Conservation (phyloP, 495 filamentous ascomycete species). For the Lasiosphaeria ovina region DNA sequence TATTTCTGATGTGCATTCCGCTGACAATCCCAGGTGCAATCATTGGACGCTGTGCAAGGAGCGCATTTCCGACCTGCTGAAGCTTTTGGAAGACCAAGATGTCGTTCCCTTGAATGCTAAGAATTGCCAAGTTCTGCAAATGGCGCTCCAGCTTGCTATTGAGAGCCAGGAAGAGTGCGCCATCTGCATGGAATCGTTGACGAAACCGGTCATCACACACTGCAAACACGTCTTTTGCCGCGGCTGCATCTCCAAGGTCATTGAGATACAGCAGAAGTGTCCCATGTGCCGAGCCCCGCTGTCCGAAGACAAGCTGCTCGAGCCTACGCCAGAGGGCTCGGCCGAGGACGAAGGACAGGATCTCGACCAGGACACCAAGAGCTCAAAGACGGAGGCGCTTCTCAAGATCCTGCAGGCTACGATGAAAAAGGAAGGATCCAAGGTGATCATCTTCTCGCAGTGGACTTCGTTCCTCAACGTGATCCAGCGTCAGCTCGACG, state of each 20-base stretch:
- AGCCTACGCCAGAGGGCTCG: slow-evolving; percentile 58
- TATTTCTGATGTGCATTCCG: background rate
- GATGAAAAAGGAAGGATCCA: slow-evolving; percentile 64
- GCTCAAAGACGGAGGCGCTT: slow-evolving; percentile 82
- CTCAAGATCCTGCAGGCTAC: slow-evolving; percentile 74
- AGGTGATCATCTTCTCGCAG: slow-evolving; percentile 88
- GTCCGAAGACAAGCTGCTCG: slow-evolving; percentile 57
- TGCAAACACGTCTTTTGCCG: slow-evolving; percentile 83
- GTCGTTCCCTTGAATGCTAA: slow-evolving; percentile 70
- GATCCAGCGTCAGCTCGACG: slow-evolving; percentile 66
- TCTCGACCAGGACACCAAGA: slow-evolving; percentile 63
- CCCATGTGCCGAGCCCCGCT: slow-evolving; percentile 84
- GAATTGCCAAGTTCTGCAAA: slow-evolving; percentile 70
- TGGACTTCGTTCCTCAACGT: slow-evolving; percentile 90
- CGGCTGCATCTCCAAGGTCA: slow-evolving; percentile 73
- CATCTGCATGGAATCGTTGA: slow-evolving; percentile 74
- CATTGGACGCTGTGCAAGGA: slow-evolving; percentile 81
- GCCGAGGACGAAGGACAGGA: slow-evolving; percentile 39
- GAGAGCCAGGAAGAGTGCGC: slow-evolving; percentile 82
- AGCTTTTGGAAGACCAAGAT: slow-evolving; percentile 61
- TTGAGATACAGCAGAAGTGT: slow-evolving; percentile 78
- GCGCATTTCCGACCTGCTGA: slow-evolving; percentile 67
- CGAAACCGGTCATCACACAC: slow-evolving; percentile 77
- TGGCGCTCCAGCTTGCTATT: slow-evolving; percentile 74
- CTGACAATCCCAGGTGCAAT: slow-evolving; percentile 51